Evolutionary conservation across 1,139 yeast species (phyloP).

Genomic region (Sugiyamaella pinicola): DNA sequence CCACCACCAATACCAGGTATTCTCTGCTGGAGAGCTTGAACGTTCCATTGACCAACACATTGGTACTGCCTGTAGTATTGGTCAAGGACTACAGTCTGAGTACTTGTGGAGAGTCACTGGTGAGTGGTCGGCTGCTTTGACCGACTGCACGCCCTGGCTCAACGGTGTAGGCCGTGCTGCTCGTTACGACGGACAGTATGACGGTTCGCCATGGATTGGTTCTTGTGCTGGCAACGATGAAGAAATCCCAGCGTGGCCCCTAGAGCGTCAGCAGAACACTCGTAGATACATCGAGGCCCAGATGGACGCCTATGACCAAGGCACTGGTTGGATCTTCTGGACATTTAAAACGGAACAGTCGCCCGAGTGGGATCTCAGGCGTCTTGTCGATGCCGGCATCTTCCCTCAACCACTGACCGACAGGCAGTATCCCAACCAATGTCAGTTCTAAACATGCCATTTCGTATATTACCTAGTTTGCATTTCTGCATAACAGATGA

Average conservation of each 20-base stretch:
- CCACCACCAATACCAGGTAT: constrained; percentile 92
- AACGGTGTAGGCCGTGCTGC: constrained; percentile 92
- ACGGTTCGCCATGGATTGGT: constrained; percentile 55
- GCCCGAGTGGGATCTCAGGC: constrained; percentile 82
- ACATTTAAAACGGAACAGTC: constrained; percentile 83
- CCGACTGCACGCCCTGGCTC: constrained; percentile 90
- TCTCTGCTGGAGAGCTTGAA: constrained; percentile 61
- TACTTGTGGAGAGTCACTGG: constrained; percentile 78
- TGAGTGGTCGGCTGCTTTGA: constrained; percentile 92
- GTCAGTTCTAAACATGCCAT: constrained; percentile 44
- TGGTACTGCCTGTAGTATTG: constrained; percentile 63
- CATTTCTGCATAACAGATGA: constrained; percentile 1
- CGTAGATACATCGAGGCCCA: constrained; percentile 86
- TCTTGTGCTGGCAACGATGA: constrained; percentile 64
- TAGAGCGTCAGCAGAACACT: constrained; percentile 55
- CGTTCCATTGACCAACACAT: constrained; percentile 64
- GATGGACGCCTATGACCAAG: constrained; percentile 74
- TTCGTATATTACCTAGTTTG: constrained; percentile 4
- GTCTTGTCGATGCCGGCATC: constrained; percentile 57
- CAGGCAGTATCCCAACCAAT: constrained; percentile 71
- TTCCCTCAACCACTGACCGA: constrained; percentile 78
- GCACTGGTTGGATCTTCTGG: constrained; percentile 88
- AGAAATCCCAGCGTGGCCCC: constrained; percentile 57
- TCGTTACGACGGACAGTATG: constrained; percentile 72
- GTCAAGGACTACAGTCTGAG: constrained; percentile 54